A percentile compares a stretch with the other conserved stretches of the same genome.
Conservation (phyloP, 257 asterid genomes). For the Ophiorrhiza pumila region DNA sequence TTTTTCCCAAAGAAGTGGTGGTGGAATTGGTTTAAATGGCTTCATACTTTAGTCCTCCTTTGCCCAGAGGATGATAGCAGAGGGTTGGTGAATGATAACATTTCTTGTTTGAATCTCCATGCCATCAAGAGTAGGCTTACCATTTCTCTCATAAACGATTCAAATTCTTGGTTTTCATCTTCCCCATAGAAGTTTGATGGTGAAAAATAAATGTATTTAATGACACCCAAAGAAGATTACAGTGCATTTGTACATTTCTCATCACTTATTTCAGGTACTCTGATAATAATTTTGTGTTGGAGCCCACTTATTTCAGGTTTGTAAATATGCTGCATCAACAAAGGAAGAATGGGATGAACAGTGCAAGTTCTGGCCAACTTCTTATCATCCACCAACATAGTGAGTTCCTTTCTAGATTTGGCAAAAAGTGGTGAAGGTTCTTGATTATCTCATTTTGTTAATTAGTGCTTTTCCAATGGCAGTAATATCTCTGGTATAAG, state of each 20-base stretch:
- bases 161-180: background rate
- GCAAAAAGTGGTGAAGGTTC: background rate
- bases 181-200: background rate
- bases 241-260: background rate
- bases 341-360: constrained; percentile 98
- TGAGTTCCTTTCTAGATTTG: constrained; percentile 28
- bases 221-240: background rate
- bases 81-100: background rate
- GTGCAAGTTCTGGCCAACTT: constrained; percentile 95
- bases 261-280: background rate
- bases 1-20: background rate
- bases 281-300: background rate
- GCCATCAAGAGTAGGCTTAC: background rate
- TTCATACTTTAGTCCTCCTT: background rate
- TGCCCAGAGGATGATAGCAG: background rate
- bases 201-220: background rate
- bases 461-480: constrained; percentile 28
- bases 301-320: constrained; percentile 47
- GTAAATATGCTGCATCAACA: constrained; percentile 76
- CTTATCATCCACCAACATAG: constrained; percentile 94
- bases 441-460: constrained; percentile 2
- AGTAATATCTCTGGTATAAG: constrained; percentile 86
- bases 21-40: background rate
- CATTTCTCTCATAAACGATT: background rate
- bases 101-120: background rate